These are phyloP conservation scores for Leishmania lainsoni DNA, from an alignment of 208 protist species.

Conservation along the genomic window DNA sequence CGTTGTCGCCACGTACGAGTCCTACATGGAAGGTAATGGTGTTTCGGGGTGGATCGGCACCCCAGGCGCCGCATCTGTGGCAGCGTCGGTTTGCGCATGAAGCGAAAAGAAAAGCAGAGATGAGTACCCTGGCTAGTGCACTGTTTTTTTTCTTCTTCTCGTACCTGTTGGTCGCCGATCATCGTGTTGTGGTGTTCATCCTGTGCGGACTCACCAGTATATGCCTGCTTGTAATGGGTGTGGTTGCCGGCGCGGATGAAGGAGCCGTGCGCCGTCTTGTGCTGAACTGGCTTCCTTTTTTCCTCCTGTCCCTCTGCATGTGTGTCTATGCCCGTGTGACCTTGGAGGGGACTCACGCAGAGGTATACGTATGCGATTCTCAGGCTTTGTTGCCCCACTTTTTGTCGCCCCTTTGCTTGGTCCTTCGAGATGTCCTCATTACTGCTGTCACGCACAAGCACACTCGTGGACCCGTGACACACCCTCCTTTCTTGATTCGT, in stretches of 20 bases:
- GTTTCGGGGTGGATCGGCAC: constrained; percentile 46
- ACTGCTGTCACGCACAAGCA: neutral
- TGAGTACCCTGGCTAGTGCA: neutral
- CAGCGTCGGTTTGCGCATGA: neutral
- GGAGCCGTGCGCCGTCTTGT: neutral
- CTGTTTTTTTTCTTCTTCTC: neutral
- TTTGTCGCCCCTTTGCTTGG: neutral
- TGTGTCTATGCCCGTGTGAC: constrained; percentile 1
- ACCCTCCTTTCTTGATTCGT: neutral
- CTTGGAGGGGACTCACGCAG: neutral
- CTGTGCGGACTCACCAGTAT: neutral
- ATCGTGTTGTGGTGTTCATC: neutral
- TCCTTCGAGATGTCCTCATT: neutral
- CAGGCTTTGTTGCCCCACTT: neutral
- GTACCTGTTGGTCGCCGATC: neutral
- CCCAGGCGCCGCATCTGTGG: neutral
- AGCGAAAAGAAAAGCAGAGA: neutral
- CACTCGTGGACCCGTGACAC: neutral
- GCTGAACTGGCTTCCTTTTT: neutral
- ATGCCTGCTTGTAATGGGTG: neutral
- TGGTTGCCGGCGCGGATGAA: neutral
- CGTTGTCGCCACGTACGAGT: constrained; percentile 76
- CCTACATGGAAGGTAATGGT: constrained; percentile 83
- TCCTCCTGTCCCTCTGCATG: neutral
- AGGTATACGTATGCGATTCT: neutral